Base-by-base conservation (phyloP, 306 rosid genomes). In the Lathyrus sativus region DNA sequence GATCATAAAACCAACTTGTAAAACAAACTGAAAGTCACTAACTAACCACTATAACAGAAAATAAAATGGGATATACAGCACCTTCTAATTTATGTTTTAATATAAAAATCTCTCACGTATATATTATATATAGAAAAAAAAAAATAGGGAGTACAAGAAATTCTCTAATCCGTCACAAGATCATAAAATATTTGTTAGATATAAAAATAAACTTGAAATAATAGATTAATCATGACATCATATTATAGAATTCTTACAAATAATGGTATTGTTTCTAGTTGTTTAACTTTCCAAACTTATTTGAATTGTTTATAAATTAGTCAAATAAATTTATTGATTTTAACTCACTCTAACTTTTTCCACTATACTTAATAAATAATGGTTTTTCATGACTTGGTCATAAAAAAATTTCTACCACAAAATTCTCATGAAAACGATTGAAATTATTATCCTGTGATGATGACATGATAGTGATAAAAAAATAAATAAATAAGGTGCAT, bases 21-120 rank as follows among this genome's bases (percentile, higher is more conserved):
- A 33, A 33, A 33, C 9, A 33, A 33, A 6, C 9, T 33, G 9
- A 33, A 33, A 33, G 6, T 8, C 5, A 88, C 90, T 80, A 80
- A 80, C 12, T 79, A 88, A 85, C 93, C 83, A 78, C 88, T 80
- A 81, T 85, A 88, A 88, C 91, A n/a, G 89, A 80, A 77, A 79
- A 81, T 57, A 78, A 79, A 65, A 62, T 51, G 19, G 38, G 9
- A 35, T 35, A 35, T 2, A 35, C 9, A 35, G 2, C 39, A 35
- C 39, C 9, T 35, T 6, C 2, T 35, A 35, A 7, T 35, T 35
- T 6, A 33, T 35, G 0, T 35, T 35, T 35, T 35, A 7, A 35
- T 3, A 26, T 26, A 35, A 0, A 35, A 0, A 35, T 5, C 7
- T 35, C 8, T 5, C 38, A 33, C 1, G 0, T 31, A 5, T 31